Evolutionary conservation across 192 early-diverging fungal species (phyloP).

Genomic region (Coemansia sp.): DNA sequence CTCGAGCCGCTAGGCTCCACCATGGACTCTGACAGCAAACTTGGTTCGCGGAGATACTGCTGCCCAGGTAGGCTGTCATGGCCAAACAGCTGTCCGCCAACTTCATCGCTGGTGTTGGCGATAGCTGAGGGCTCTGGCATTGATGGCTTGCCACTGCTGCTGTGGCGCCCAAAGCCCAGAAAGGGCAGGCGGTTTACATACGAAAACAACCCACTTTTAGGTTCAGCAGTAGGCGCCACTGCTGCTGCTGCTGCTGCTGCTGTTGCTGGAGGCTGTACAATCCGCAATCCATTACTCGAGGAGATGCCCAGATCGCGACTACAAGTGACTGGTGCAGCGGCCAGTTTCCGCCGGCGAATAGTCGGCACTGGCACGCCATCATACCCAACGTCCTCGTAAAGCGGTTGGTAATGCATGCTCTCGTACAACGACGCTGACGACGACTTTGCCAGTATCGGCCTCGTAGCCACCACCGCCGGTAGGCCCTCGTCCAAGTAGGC

Average conservation of each 20-base stretch:
- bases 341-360: background rate
- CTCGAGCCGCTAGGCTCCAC: conserved; percentile 10
- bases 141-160: background rate
- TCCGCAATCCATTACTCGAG: background rate
- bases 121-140: background rate
- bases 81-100: background rate
- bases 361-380: background rate
- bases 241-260: background rate
- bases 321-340: background rate
- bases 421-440: conserved; percentile 1
- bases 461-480: background rate
- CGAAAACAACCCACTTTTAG: background rate
- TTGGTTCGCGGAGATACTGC: background rate
- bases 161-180: conserved; percentile 8
- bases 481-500: background rate
- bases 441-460: background rate
- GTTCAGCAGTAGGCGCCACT: background rate
- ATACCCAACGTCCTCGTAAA: conserved; percentile 1
- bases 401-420: conserved; percentile 8
- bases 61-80: background rate
- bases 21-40: conserved; percentile 7
- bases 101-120: background rate
- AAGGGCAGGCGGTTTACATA: conserved; percentile 21
- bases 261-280: background rate
- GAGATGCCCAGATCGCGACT: background rate